phyloP scores from a whole-genome alignment of 192 early-diverging fungal genomes.

The Radiomyces spectabilis region DNA sequence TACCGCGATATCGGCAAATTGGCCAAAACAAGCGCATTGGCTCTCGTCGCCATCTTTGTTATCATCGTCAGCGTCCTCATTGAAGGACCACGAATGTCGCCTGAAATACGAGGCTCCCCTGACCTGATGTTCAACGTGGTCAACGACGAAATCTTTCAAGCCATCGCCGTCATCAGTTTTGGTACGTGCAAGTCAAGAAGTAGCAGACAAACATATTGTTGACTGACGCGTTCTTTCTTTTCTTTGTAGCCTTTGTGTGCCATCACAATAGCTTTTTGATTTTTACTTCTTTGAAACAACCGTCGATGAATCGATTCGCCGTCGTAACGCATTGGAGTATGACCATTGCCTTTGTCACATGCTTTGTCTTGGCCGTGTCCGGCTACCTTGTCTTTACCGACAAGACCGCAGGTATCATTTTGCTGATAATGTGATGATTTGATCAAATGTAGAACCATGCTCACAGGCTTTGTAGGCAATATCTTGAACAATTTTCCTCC shows the following conservation, averaged over 20 bases:
- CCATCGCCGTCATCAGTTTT: conserved; percentile 88
- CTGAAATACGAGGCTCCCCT: conserved; percentile 40
- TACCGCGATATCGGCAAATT: conserved; percentile 85
- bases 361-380: conserved; percentile 59
- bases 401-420: conserved; percentile 62
- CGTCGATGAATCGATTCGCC: conserved; percentile 75
- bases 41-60: conserved; percentile 74
- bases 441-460: too few relatives aligned
- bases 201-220: neutral
- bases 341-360: conserved; percentile 57
- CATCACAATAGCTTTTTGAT: conserved; percentile 95
- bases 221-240: neutral
- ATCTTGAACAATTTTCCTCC: conserved; percentile 85
- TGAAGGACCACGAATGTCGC: conserved; percentile 56
- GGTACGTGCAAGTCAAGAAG: conserved; percentile 28
- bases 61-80: conserved; percentile 65
- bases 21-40: conserved; percentile 82
- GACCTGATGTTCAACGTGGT: conserved; percentile 30
- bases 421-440: too few relatives aligned
- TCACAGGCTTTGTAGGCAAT: conserved; percentile 64
- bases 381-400: conserved; percentile 80
- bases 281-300: conserved; percentile 74
- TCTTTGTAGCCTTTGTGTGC: conserved; percentile 74
- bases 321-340: conserved; percentile 79
- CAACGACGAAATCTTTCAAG: conserved; percentile 59